phyloP scores from a whole-genome alignment of 208 protist genomes.

The Baffinella frigidus region DNA sequence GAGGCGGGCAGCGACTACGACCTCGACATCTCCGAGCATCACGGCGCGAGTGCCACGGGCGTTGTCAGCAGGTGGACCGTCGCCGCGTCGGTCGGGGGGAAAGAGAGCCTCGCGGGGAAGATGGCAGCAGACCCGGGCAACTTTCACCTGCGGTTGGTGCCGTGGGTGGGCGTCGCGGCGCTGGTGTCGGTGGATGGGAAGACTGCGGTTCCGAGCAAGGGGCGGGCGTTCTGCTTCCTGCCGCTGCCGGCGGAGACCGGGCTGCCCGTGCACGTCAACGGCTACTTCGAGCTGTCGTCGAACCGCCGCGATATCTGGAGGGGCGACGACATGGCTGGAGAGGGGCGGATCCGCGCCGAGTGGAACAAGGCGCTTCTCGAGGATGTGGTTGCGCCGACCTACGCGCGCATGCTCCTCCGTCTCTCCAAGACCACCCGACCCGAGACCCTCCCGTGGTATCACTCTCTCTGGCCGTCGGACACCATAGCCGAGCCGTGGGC shows the following conservation, averaged over 20 bases:
- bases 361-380: conserved; percentile 61
- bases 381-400: conserved; percentile 37
- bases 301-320: conserved; percentile 69
- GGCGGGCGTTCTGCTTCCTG: conserved; percentile 65
- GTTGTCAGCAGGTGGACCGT: background rate
- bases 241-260: conserved; percentile 70
- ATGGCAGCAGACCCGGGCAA: background rate
- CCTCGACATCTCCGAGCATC: background rate
- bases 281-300: conserved; percentile 72
- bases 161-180: conserved; percentile 42
- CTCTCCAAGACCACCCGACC: background rate
- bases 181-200: background rate
- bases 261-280: conserved; percentile 73
- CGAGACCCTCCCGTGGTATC: conserved; percentile 2
- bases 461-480: conserved; percentile 20
- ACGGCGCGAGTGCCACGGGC: background rate
- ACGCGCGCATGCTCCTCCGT: conserved; percentile 29
- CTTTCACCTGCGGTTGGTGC: conserved; percentile 25
- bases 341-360: conserved; percentile 7
- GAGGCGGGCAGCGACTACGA: conserved; percentile 8
- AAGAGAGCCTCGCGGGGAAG: background rate
- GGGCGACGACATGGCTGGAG: conserved; percentile 28
- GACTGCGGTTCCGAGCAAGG: background rate
- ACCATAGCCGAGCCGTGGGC: conserved; percentile 44
- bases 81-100: background rate